A percentile compares a stretch with the other conserved stretches of the same genome.
Evolutionary conservation across 345 rosid species (phyloP).

Genomic region (Populus nigra): DNA sequence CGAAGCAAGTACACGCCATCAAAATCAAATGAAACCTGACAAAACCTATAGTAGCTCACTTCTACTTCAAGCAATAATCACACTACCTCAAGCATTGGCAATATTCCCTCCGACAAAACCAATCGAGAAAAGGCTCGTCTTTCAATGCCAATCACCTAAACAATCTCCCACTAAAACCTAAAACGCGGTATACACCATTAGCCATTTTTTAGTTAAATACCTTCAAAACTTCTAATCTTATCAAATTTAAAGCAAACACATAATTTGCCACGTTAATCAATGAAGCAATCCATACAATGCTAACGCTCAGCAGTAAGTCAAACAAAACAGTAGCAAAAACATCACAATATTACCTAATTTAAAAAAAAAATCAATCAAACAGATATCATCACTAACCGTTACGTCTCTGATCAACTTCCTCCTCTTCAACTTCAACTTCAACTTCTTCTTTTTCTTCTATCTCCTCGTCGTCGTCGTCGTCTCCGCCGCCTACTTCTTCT

Average conservation of each 20-base stretch:
- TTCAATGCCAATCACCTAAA: not conserved
- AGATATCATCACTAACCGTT: conserved; percentile 12
- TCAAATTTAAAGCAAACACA: too few species aligned
- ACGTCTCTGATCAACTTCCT: not conserved
- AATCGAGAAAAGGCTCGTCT: not conserved
- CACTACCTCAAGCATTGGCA: not conserved
- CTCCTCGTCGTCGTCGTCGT: conserved; percentile 18
- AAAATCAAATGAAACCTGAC: not conserved
- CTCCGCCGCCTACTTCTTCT: not conserved
- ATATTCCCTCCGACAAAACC: not conserved
- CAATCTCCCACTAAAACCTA: not conserved
- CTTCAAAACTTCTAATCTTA: too few species aligned
- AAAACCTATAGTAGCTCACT: not conserved
- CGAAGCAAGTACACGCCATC: not conserved
- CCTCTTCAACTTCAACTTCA: conserved; percentile 4
- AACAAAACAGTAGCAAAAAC: not conserved
- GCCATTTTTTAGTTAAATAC: not conserved
- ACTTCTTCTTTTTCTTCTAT: conserved; percentile 10
- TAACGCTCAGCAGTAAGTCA: too few species aligned
- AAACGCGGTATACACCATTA: not conserved
- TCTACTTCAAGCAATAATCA: not conserved
- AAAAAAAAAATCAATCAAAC: not conserved
- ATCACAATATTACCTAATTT: not conserved
- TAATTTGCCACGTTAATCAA: too few species aligned
- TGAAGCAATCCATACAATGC: too few species aligned